A percentile compares a stretch with the other conserved stretches of the same genome.
These are phyloP conservation scores for Penicillium sclerotigenum DNA, from an alignment of 2,329 filamentous ascomycete species.

Conservation along the genomic window DNA sequence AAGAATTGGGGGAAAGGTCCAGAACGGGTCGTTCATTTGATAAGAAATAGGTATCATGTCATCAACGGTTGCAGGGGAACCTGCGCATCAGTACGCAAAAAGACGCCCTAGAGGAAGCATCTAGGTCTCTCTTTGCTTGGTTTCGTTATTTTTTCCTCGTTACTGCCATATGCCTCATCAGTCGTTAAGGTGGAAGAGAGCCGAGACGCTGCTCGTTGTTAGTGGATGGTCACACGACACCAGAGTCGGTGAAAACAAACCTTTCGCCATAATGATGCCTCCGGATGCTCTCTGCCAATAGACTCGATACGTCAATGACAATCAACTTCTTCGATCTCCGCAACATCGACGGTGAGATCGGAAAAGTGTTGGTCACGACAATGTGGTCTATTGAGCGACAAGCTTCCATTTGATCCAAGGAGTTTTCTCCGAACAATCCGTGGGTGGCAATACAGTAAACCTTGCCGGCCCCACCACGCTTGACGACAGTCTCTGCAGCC, in stretches of 20 bases:
- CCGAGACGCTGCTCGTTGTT: slow-evolving; percentile 44
- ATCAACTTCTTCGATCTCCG: slow-evolving; percentile 76
- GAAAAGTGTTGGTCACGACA: slow-evolving; percentile 95
- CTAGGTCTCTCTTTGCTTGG: slow-evolving; percentile 3
- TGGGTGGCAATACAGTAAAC: slow-evolving; percentile 98
- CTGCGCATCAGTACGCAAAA: slow-evolving; percentile 22
- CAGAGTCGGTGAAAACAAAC: slow-evolving; percentile 58
- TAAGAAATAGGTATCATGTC: slow-evolving; percentile 25
- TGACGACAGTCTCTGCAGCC: slow-evolving; percentile 92
- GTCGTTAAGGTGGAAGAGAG: slow-evolving; percentile 63
- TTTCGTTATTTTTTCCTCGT: slow-evolving; percentile 15
- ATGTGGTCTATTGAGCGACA: slow-evolving; percentile 94
- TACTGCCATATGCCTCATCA: slow-evolving; percentile 26
- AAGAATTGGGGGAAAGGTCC: not conserved
- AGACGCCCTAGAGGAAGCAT: slow-evolving; percentile 16
- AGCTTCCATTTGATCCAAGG: slow-evolving; percentile 81
- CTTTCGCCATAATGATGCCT: slow-evolving; percentile 92
- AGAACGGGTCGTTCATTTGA: slow-evolving; percentile 11
- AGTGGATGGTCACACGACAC: slow-evolving; percentile 18
- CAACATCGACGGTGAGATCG: slow-evolving; percentile 72
- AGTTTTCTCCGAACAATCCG: slow-evolving; percentile 86
- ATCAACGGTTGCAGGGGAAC: slow-evolving; percentile 17
- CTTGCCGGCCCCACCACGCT: slow-evolving; percentile 83
- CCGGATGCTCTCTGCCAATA: slow-evolving; percentile 88
- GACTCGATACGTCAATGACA: slow-evolving; percentile 80